phyloP scores from a whole-genome alignment of 108 stramenopile genomes.

The Cylindrotheca closterium region DNA sequence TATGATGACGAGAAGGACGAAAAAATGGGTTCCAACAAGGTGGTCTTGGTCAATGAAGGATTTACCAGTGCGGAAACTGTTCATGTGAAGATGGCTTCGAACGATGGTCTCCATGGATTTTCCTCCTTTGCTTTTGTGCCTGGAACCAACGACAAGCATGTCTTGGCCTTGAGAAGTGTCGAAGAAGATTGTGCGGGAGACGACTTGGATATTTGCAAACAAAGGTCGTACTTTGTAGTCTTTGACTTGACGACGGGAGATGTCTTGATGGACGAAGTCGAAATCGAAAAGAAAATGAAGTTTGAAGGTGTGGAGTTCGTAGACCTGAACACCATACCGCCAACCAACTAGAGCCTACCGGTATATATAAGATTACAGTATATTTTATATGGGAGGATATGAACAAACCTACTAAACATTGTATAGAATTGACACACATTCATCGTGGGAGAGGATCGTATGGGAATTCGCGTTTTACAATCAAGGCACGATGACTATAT shows the following conservation, averaged over 20 bases:
- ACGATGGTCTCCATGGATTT: constrained; percentile 88
- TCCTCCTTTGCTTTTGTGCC: constrained; percentile 95
- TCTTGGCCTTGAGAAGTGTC: constrained; percentile 84
- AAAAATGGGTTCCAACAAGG: constrained; percentile 81
- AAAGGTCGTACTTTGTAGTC: constrained; percentile 89
- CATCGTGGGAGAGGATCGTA: background rate
- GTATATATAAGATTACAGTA: too few species aligned
- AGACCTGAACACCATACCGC: constrained; percentile 65
- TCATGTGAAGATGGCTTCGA: constrained; percentile 54
- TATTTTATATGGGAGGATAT: background rate
- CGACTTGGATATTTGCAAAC: constrained; percentile 68
- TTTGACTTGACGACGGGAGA: constrained; percentile 89
- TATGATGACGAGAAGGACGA: constrained; percentile 93
- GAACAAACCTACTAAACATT: background rate
- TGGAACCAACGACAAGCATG: constrained; percentile 76
- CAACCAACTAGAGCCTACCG: background rate
- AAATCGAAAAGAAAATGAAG: constrained; percentile 76
- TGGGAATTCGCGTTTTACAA: too few species aligned
- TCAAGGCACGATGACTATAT: too few species aligned
- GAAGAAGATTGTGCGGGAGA: constrained; percentile 89
- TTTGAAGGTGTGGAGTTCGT: constrained; percentile 97
- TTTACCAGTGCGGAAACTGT: constrained; percentile 72
- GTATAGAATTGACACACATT: too few species aligned
- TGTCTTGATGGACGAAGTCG: constrained; percentile 88
- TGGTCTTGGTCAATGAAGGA: constrained; percentile 78